Percentiles rank a stretch among this genome's conserved stretches.
phyloP scores from a whole-genome alignment of 2,329 filamentous ascomycete species.

The Myriosclerotinia duriaeana region DNA sequence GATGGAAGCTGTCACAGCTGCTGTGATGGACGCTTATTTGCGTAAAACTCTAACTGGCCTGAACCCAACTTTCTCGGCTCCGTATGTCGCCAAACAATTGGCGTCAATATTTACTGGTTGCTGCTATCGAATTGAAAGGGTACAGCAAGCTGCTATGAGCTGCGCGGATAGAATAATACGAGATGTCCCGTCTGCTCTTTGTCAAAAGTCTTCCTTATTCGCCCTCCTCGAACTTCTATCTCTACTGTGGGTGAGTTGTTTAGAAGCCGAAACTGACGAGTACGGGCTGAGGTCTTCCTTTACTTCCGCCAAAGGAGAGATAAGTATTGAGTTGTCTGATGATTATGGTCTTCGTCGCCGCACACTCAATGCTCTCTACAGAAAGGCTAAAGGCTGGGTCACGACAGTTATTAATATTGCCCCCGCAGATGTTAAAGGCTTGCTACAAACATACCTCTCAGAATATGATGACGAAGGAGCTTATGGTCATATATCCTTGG shows the following conservation, averaged over 20 bases:
- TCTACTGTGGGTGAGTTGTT: conserved; percentile 91
- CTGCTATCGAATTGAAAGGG: conserved; percentile 88
- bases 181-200: conserved; percentile 84
- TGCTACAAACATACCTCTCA: conserved; percentile 93
- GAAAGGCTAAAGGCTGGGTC: conserved; percentile 78
- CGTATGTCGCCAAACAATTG: conserved; percentile 85
- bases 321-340: conserved; percentile 89
- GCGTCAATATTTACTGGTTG: conserved; percentile 82
- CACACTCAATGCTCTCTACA: conserved; percentile 76
- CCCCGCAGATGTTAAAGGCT: conserved; percentile 88
- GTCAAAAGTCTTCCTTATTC: conserved; percentile 86
- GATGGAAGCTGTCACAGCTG: conserved; percentile 64
- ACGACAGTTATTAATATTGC: conserved; percentile 77
- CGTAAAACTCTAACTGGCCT: conserved; percentile 69
- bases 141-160: conserved; percentile 80
- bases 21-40: conserved; percentile 77
- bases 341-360: conserved; percentile 79
- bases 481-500: conserved; percentile 88
- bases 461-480: conserved; percentile 89
- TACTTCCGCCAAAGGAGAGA: conserved; percentile 71
- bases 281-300: conserved; percentile 86
- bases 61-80: conserved; percentile 79
- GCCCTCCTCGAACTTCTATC: conserved; percentile 88
- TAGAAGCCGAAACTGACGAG: conserved; percentile 91
- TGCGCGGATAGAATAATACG: conserved; percentile 84